These are phyloP conservation scores for Alternaria gaisen DNA, from an alignment of 2,329 filamentous ascomycete species.

Conservation along the genomic window DNA sequence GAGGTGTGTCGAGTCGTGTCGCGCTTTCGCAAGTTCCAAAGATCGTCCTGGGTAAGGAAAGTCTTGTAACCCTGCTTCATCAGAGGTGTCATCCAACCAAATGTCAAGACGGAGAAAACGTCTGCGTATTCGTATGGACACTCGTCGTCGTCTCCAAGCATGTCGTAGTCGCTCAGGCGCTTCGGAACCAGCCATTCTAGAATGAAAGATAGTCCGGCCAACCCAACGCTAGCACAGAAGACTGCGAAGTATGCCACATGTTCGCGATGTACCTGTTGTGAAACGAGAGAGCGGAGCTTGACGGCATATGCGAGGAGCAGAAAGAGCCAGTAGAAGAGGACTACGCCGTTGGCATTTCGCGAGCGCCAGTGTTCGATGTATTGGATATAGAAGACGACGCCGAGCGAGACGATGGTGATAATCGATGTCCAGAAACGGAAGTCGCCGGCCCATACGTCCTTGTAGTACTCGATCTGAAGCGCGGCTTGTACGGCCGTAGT, in stretches of 20 bases:
- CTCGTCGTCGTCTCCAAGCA: conserved; percentile 72
- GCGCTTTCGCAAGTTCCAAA: conserved; percentile 86
- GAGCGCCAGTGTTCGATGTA: conserved; percentile 86
- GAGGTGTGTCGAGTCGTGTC: conserved; percentile 83
- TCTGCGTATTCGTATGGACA: conserved; percentile 90
- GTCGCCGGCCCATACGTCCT: conserved; percentile 76
- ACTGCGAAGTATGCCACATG: conserved; percentile 78
- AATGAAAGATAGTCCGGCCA: conserved; percentile 75
- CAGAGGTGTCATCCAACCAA: conserved; percentile 98
- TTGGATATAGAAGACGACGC: conserved; percentile 79
- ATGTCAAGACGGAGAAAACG: conserved; percentile 91
- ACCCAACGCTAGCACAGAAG: conserved; percentile 75
- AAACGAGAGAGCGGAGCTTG: conserved; percentile 86
- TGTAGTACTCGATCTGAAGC: conserved; percentile 76
- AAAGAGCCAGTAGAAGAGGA: conserved; percentile 91
- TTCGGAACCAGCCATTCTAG: conserved; percentile 91
- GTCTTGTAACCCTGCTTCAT: conserved; percentile 95
- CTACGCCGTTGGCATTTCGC: conserved; percentile 85
- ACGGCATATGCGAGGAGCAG: conserved; percentile 79
- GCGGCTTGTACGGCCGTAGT: conserved; percentile 76
- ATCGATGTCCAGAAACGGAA: conserved; percentile 87
- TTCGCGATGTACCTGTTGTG: conserved; percentile 74
- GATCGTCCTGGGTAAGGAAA: conserved; percentile 90
- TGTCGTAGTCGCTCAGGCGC: conserved; percentile 73
- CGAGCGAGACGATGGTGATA: conserved; percentile 74